These are phyloP conservation scores for Solanum aculeatissimum DNA, from an alignment of 305 asterid genomes.

Conservation along the genomic window DNA sequence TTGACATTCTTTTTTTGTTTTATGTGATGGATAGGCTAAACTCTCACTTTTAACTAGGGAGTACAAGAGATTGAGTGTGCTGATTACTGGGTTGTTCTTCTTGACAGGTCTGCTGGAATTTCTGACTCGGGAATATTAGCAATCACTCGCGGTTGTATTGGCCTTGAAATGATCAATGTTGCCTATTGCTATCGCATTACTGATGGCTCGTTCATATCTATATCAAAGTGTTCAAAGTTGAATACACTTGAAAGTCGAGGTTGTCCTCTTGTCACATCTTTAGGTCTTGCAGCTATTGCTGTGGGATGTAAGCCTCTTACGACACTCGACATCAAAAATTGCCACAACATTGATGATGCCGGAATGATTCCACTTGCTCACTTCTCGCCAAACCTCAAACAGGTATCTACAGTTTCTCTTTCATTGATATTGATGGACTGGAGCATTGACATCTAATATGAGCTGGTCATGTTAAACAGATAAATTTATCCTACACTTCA, in stretches of 20 bases:
- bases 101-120: slow-evolving; percentile 64
- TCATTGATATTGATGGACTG: neutral
- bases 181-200: slow-evolving; percentile 63
- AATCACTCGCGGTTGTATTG: slow-evolving; percentile 51
- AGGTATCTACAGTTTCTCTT: slow-evolving; percentile 7
- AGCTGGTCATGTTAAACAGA: slow-evolving; percentile 22
- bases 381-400: slow-evolving; percentile 72
- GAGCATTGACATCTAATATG: neutral
- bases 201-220: slow-evolving; percentile 46
- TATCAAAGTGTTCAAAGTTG: slow-evolving; percentile 64
- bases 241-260: slow-evolving; percentile 76
- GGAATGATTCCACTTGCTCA: slow-evolving; percentile 65
- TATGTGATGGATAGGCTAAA: neutral
- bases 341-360: slow-evolving; percentile 29
- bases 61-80: neutral
- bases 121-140: slow-evolving; percentile 54
- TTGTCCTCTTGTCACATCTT: slow-evolving; percentile 62
- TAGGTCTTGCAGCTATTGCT: slow-evolving; percentile 63
- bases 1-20: neutral
- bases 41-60: neutral
- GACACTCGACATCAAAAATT: slow-evolving; percentile 36
- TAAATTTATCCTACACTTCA: slow-evolving; percentile 61
- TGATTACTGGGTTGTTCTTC: neutral
- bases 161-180: slow-evolving; percentile 57
- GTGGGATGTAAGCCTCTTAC: slow-evolving; percentile 65